Conservation (phyloP, 140 eudicot genomes). For the Erigeron philadelphicus region DNA sequence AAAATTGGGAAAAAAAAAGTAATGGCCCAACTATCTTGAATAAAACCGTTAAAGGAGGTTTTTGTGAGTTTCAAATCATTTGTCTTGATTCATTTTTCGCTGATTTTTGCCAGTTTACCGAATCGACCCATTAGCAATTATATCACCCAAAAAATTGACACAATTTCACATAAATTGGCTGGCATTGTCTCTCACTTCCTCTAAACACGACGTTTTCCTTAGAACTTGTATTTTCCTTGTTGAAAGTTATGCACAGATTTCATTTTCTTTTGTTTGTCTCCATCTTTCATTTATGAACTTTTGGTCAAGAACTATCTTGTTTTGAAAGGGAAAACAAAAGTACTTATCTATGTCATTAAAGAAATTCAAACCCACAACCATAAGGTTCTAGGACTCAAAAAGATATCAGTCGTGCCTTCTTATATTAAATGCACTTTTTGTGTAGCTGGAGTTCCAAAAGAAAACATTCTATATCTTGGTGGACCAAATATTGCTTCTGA, state of each 20-base stretch:
- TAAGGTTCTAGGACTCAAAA: background rate
- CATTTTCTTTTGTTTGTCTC: background rate
- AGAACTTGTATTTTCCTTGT: background rate
- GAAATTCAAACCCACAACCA: background rate
- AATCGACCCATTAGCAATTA: background rate
- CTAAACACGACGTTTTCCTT: background rate
- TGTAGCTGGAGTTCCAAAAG: conserved; percentile 69
- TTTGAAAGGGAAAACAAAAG: background rate
- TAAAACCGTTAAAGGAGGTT: background rate
- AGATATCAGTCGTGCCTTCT: background rate
- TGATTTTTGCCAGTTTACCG: background rate
- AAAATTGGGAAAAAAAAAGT: background rate
- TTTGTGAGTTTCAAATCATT: background rate
- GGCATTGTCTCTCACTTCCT: background rate
- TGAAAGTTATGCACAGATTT: background rate
- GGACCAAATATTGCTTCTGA: conserved; percentile 95
- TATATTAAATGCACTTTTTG: background rate
- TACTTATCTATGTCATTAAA: background rate
- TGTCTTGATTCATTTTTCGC: background rate
- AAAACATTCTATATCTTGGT: conserved; percentile 80
- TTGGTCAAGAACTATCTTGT: background rate
- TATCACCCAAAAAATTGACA: conserved; percentile 7
- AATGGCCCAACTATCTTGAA: background rate
- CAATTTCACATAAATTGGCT: background rate
- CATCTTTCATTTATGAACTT: background rate